Base-by-base conservation (phyloP, 192 early-diverging fungal genomes). In the Rhizoclosmatium sp. region DNA sequence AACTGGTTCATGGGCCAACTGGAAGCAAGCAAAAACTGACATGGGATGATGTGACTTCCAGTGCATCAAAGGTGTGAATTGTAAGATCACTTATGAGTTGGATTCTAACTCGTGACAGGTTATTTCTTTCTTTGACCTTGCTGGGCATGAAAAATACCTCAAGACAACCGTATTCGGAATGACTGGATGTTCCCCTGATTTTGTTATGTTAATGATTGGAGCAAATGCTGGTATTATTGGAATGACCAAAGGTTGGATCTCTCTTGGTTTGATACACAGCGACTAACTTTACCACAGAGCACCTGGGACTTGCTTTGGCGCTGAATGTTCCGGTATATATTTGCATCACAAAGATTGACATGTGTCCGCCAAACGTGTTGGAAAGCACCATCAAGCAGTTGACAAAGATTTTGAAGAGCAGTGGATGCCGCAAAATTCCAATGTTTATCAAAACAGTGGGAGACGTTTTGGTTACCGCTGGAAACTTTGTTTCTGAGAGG, bases 101-200 rank as follows among this genome's bases (percentile, higher is more conserved):
- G 44, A 47, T 84, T 68, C 48, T 67, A 2, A 47, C 62, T 9
- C 65, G 19, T 56, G 31, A n/a, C 49, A 86, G 85, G 82, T 96
- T 0, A 88, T 96, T 0, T 94, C 94, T 5, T 90, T 98, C 58
- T 86, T 95, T 4, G 96, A 98, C 74, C 92, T 96, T 2, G 96
- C 95, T 73, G 96, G 96, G 3, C 93, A 95, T 68, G 90, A 92
- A 16, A 94, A 94, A 76, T 96, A 95, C 72, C 83, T 96, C 23
- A 93, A 94, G 60, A 98, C 96, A 2, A 98, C 96, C 16, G 93
- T 95, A 2, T 91, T 94, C 59, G 96, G 93, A n/a, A 87, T 98
- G 48, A 93, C 93, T n/a, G 95, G 95, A 4, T 90, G 92, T 79
- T 88, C 92, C 31, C 95, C 96, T 0, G 94, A 97, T 62, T 94